Evolutionary conservation across 2,329 filamentous ascomycete genomes (phyloP), one percentile per base, ranked within the genome.

Genomic region (Pseudopyrenochaeta lycopersici): DNA sequence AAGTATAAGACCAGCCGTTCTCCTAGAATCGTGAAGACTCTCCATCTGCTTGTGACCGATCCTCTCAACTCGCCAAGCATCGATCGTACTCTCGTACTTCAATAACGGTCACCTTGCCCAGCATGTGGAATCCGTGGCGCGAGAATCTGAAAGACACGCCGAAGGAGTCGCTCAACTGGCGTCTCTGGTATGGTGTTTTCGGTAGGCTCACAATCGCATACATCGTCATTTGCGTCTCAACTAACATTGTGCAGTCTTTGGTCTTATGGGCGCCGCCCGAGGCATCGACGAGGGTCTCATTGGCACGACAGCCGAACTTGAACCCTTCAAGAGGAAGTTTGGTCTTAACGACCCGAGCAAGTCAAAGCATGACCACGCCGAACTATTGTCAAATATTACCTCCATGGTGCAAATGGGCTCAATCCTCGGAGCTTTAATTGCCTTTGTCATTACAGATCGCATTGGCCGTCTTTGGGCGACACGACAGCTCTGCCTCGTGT

Each of bases 231-330:
- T 27, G 15, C 11, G 2, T 14, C 14, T 2, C 9, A 2, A 18
- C 60, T 70, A 17, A 70, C 42, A 30, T 11, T 17, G 1, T 5
- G 3, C 35, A 76, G 73, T 76, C 4, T 91, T 92, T 59, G 88
- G 87, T 42, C 82, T 94, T 31, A 86, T 93, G 76, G 90, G 90
- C 49, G 89, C 90, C 2, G 89, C 90, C 35, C 84, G 90, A 53
- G 90, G 90, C 64, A 76, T 92, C n/a, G 90, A 94, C 59, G 90
- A 94, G 75, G 90, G 90, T 55, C 81, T 94, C 54, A 92, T 92
- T 59, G 85, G 84, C 7, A 89, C 89, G 1, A 88, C 88, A 12
- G 87, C 73, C 2, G 67, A 72, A 36, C 66, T 76, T 10, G 42
- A 58, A 1, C 74, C 75, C 2, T 77, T 77, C 56, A 64, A 58